Base-by-base conservation (phyloP, 257 asterid genomes). In the Henckelia pumila region DNA sequence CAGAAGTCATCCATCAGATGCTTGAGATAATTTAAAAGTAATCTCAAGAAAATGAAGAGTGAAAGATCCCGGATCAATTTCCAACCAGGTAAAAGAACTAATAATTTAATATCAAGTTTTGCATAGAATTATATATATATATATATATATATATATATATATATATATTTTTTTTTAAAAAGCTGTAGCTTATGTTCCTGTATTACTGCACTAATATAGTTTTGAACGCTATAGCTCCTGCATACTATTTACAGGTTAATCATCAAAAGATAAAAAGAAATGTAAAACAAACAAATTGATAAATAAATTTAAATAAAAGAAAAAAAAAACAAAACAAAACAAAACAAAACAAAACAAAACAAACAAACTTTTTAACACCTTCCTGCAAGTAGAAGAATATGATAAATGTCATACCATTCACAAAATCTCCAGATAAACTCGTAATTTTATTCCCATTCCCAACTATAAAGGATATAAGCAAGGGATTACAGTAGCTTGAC, bases 1-100 rank as follows among this genome's bases (percentile, higher is more conserved):
- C 29, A 53, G 64, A 57, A 28, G 55, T 16, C 71, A 21, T 67
- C 63, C 57, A 67, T 56, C 60, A 50, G 11, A 33, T 64, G n/a
- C 17, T 47, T 56, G 49, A 57, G 21, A 58, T 25, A 21, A 60
- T 25, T 73, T 40, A 56, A 63, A 35, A 61, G 64, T 10, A 26
- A 55, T 25, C 59, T 58, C 66, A 35, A 14, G 52, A 62, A 68
- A 37, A 40, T 20, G 25, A 29, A 68, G 56, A 67, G 53, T 21
- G 56, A 30, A 13, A 28, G 53, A 61, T 32, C 66, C 23, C 8
- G 21, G 37, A 61, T 24, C 61, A 29, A 44, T 37, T 73, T 24
- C 30, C 58, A 20, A 30, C 22, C 64, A 67, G 61, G 26, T 25
- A 56, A 13, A 32, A 3, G 35, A 33, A 50, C 22, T 17, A 5